Conservation (phyloP, 306 rosid species). For the Castanea sativa region DNA sequence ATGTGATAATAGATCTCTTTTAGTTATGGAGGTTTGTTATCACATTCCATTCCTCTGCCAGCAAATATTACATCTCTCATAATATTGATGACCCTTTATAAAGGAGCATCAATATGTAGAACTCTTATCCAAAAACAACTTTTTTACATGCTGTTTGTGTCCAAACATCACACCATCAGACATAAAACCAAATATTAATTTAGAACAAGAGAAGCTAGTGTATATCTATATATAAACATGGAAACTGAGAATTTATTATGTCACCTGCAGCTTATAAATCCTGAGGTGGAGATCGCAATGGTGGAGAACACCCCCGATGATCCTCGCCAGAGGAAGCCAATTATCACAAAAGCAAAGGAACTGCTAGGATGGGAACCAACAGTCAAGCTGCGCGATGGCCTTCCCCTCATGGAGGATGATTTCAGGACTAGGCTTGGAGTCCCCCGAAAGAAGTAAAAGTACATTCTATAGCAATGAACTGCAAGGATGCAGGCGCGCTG, state of each 20-base stretch:
- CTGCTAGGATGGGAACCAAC: slow-evolving; percentile 79
- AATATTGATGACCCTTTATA: not conserved
- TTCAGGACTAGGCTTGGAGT: slow-evolving; percentile 73
- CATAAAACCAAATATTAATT: not conserved
- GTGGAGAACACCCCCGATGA: slow-evolving; percentile 93
- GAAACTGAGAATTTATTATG: not conserved
- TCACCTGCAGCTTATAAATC: slow-evolving; percentile 67
- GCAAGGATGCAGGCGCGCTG: not conserved
- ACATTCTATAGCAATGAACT: not conserved
- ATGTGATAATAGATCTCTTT: not conserved
- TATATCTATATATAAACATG: not conserved
- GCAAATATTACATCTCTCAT: not conserved
- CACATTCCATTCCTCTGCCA: not conserved
- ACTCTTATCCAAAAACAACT: too few species aligned
- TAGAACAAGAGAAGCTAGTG: not conserved
- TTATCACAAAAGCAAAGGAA: slow-evolving; percentile 68
- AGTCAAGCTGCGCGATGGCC: slow-evolving; percentile 61
- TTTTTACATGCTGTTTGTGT: not conserved
- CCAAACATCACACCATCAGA: not conserved
- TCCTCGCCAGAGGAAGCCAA: slow-evolving; percentile 81
- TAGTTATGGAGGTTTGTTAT: not conserved
- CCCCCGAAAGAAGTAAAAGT: slow-evolving; percentile 21
- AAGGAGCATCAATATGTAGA: too few species aligned
- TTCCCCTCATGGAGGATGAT: slow-evolving; percentile 86
- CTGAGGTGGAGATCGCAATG: slow-evolving; percentile 54